Conservation (phyloP, 106 monocot species). For the Agapanthus africanus region DNA sequence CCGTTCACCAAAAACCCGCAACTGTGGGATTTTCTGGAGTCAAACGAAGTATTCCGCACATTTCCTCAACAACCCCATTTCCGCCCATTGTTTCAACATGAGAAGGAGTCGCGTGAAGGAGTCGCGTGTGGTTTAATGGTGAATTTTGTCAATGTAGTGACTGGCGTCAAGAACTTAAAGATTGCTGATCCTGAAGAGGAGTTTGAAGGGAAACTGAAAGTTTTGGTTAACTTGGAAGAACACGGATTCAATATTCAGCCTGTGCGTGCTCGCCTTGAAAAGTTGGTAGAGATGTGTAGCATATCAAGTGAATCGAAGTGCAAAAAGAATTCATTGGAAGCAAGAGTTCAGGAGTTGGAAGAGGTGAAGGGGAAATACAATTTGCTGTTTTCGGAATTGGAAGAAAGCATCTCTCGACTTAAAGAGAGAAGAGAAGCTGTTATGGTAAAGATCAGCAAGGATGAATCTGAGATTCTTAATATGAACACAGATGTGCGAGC, state of each 20-base stretch:
- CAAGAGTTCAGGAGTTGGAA: not conserved
- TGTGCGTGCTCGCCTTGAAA: not conserved
- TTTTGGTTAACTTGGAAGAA: not conserved
- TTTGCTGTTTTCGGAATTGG: not conserved
- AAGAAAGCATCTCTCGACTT: not conserved
- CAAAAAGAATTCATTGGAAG: not conserved
- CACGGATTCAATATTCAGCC: conserved; percentile 6
- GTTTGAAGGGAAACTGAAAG: conserved; percentile 4
- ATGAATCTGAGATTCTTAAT: not conserved
- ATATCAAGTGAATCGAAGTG: not conserved
- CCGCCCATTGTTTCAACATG: not conserved
- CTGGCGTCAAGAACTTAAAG: not conserved
- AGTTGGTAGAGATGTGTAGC: not conserved
- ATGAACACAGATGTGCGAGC: not conserved
- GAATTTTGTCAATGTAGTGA: not conserved
- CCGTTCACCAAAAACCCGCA: no score
- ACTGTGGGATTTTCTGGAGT: no score
- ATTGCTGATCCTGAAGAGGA: not conserved
- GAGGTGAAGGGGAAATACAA: not conserved
- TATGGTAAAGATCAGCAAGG: not conserved
- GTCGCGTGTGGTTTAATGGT: not conserved
- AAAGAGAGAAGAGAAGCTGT: not conserved
- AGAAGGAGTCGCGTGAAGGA: conserved; percentile 1
- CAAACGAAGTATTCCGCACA: not conserved
- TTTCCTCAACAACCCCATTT: conserved; percentile 7